Base-by-base conservation (phyloP, 2,329 filamentous ascomycete species). In the Rutstroemia sp. region DNA sequence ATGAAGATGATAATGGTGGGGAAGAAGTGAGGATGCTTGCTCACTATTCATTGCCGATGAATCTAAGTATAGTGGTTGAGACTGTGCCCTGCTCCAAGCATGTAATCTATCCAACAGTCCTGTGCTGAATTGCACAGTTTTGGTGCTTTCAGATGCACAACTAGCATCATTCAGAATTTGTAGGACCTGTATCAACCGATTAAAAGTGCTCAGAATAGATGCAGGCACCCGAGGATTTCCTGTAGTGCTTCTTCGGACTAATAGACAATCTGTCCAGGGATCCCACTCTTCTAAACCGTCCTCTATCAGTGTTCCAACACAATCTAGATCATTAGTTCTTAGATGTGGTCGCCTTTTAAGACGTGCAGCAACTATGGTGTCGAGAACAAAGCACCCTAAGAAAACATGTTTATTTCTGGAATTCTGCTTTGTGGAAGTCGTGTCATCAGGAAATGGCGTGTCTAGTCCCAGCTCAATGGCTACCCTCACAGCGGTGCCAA, bases 221-320 rank as follows among this genome's bases (percentile, higher is more conserved):
- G 62, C 64, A 14, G 69, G 69, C 30, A 64, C 61, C 53, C 65
- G 70, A 38, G 64, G 59, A 18, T 56, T 62, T 8, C 56, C 59
- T 9, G 46, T 47, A 27, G 38, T 54, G 18, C 46, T 59, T 59
- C 72, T 59, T 21, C 69, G 66, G 42, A 72, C 71, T 60, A 71
- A 69, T 56, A 74, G 63, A 58, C 75, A 75, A 25, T 83, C 79
- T 18, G 76, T 75, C 87, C 87, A 90, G 1, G 84, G 82, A 61
- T 87, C 82, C 86, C 86, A 90, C 71, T 90, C 86, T 65, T 90
- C 87, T 19, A 86, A 71, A 1, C 84, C 84, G 62, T 87, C 83
- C 67, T 88, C 84, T 25, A 81, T 75, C 2, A 87, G 72, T 2
- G 71, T 69, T 9, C 77, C 77, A 51, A 69, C 66, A 39, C 70